Base-by-base conservation (phyloP, 2,329 filamentous ascomycete species). In the Verticillium dahliae region DNA sequence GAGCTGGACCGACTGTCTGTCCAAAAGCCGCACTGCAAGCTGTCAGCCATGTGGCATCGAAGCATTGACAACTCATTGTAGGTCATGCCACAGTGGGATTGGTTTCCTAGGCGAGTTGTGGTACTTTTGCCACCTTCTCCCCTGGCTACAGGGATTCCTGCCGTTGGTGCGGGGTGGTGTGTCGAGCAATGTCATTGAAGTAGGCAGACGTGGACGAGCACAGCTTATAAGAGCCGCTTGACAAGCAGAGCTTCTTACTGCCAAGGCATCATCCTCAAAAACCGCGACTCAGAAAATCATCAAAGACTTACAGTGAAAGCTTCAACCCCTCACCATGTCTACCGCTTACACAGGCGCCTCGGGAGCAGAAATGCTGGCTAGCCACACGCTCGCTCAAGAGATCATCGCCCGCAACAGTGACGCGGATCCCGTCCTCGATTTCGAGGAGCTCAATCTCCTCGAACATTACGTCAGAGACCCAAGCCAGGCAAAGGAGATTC, bases 341-440 rank as follows among this genome's bases (percentile, higher is more conserved):
- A 14, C 54, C 52, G 55, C 57, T 18, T 66, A 65, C 56, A 63
- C 60, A 7, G 66, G 65, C 13, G 65, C 65, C 31, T 60, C 58
- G 5, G 61, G 56, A n/a, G 33, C 34, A 6, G 50, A 62, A 7
- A 66, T 67, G 63, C 55, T 66, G 15, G 60, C 34, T 3, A 58
- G 60, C 22, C 65, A 65, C 55, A 63, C 65, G 13, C 56, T 66
- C 9, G 65, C 66, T 4, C 37, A 58, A 14, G 65, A 67, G 41
- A 64, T 65, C 33, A 65, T 67, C 18, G 61, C 60, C 18, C 64
- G 65, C 60, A 61, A 64, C 61, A 57, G 59, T n/a, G 65, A 63
- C 52, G n/a, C 22, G 9, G 55, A 9, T n/a, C 45, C 45, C 18
- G 45, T 64, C 10, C 61, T 64, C n/a, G 63, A 64, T 58, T 33